phyloP scores from a whole-genome alignment of 1,284 basidiomycete genomes.

The Hemileia vastatrix region DNA sequence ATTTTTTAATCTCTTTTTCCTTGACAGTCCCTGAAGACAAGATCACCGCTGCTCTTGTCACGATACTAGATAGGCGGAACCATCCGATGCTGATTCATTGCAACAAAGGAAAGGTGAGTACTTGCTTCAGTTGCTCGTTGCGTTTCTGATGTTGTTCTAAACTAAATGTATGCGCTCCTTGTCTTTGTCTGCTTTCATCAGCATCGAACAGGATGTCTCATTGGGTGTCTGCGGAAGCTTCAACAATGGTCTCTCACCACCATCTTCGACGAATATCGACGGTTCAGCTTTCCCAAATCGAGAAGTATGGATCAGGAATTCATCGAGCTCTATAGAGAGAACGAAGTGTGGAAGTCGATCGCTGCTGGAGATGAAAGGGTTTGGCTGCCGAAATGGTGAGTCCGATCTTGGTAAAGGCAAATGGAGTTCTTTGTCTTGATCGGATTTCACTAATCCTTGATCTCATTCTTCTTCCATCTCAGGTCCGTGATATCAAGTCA shows the following conservation, averaged over 20 bases:
- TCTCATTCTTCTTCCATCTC: too few species aligned
- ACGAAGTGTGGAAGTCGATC: too few species aligned
- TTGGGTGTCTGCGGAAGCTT: conserved; percentile 51
- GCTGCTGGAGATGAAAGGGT: too few species aligned
- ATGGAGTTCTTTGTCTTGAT: too few species aligned
- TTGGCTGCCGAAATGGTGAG: too few species aligned
- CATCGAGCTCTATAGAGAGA: conserved; percentile 52
- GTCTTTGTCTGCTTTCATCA: conserved; percentile 22
- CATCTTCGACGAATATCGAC: conserved; percentile 53
- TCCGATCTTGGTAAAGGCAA: too few species aligned
- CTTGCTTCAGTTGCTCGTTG: neutral
- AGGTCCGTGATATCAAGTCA: too few species aligned
- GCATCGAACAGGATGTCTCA: conserved; percentile 53
- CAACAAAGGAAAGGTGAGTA: conserved; percentile 52
- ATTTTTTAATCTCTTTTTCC: neutral
- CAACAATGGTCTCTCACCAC: conserved; percentile 52
- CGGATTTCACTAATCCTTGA: too few species aligned
- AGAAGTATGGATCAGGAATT: conserved; percentile 52
- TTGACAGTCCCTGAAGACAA: conserved; percentile 49
- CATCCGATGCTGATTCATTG: conserved; percentile 54
- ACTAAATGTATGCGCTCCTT: too few species aligned
- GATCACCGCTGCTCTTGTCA: conserved; percentile 50
- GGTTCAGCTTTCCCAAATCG: conserved; percentile 50
- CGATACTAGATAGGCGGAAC: conserved; percentile 51
- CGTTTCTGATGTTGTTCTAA: too few species aligned